Conservation (phyloP, 2,329 filamentous ascomycete genomes). For the Aspergillus cejpii region DNA sequence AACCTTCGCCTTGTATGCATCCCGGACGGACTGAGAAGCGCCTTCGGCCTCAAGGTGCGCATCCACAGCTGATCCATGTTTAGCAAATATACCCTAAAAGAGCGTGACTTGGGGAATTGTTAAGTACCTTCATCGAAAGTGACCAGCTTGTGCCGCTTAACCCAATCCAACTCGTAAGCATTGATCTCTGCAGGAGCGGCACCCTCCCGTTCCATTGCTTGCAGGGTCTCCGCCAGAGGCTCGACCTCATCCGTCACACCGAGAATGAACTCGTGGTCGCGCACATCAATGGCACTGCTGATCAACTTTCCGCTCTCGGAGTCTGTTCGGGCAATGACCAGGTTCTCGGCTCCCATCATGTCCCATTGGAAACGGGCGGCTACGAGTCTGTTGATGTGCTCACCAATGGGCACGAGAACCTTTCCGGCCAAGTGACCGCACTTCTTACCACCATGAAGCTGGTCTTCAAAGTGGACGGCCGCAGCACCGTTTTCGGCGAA, state of each 20-base stretch:
- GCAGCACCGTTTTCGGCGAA: constrained; percentile 97
- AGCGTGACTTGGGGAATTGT: background rate
- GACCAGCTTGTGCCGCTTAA: constrained; percentile 74
- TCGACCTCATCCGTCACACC: constrained; percentile 73
- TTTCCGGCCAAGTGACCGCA: constrained; percentile 96
- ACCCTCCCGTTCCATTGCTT: constrained; percentile 78
- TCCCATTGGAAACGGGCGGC: constrained; percentile 97
- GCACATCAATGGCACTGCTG: constrained; percentile 82
- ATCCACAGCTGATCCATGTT: constrained; percentile 53
- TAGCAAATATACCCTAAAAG: background rate
- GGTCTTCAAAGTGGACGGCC: constrained; percentile 95
- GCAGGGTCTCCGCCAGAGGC: constrained; percentile 79
- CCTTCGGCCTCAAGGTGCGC: constrained; percentile 64
- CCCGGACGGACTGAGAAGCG: constrained; percentile 56
- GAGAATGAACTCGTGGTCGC: constrained; percentile 95
- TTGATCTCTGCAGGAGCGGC: constrained; percentile 76
- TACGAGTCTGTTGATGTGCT: constrained; percentile 92
- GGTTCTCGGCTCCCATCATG: constrained; percentile 90
- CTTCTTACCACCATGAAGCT: constrained; percentile 96
- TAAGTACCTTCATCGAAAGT: constrained; percentile 72
- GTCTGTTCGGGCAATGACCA: constrained; percentile 91
- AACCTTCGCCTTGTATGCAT: constrained; percentile 60
- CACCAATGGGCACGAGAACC: constrained; percentile 84
- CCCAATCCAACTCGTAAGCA: constrained; percentile 77
- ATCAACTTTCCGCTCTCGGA: constrained; percentile 88